Evolutionary conservation across 164 flowering plant species (phyloP).

Genomic region (Akebia trifoliata): DNA sequence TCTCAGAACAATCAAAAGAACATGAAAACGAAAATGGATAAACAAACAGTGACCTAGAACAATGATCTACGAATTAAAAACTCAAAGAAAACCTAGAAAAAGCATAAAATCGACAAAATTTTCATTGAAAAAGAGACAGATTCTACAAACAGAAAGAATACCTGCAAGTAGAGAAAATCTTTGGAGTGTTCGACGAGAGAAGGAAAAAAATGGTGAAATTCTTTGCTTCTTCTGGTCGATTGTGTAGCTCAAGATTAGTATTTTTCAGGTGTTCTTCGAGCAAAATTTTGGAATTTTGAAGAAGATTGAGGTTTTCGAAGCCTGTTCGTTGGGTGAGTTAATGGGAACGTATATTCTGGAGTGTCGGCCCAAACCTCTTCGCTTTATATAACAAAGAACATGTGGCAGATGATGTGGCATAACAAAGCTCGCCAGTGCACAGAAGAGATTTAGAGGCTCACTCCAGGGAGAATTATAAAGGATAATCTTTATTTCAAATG

Average conservation of each 20-base stretch:
- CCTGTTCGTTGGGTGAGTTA: background rate
- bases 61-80: too few relatives aligned
- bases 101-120: background rate
- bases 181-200: slow-evolving; percentile 8
- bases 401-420: too few relatives aligned
- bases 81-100: too few relatives aligned
- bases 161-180: background rate
- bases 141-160: background rate
- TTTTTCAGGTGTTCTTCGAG: background rate
- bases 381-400: too few relatives aligned
- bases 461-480: too few relatives aligned
- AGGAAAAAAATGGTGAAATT: background rate
- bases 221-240: background rate
- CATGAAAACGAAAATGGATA: background rate
- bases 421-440: too few relatives aligned
- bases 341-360: too few relatives aligned
- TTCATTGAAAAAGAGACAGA: background rate
- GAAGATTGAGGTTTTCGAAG: background rate
- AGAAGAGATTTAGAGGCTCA: too few relatives aligned
- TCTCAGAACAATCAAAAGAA: background rate
- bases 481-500: too few relatives aligned
- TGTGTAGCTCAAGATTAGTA: background rate
- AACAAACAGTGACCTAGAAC: too few relatives aligned
- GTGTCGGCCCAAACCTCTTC: too few relatives aligned
- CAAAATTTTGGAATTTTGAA: background rate